These are phyloP conservation scores for Sporothrix globosa DNA, from an alignment of 2,329 filamentous ascomycete species.

Conservation along the genomic window DNA sequence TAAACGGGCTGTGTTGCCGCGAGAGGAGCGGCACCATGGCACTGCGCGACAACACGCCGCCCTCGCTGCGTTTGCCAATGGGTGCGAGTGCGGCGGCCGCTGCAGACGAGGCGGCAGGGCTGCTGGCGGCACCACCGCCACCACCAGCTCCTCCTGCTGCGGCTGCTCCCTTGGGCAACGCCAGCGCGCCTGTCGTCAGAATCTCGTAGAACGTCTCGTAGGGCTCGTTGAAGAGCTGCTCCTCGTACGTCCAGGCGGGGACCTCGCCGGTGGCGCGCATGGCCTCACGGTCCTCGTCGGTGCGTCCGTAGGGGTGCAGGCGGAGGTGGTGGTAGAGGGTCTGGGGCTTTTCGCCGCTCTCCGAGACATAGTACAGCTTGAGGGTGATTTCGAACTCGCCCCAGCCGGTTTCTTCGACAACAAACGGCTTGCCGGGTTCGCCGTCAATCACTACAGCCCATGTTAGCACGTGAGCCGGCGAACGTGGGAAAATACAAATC, in stretches of 20 bases:
- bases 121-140: constrained; percentile 49
- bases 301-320: constrained; percentile 85
- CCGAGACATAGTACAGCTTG: constrained; percentile 88
- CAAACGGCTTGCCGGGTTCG: constrained; percentile 69
- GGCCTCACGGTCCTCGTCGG: constrained; percentile 70
- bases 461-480: neutral
- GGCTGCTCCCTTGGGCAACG: constrained; percentile 52
- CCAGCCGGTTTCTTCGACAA: constrained; percentile 92
- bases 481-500: neutral
- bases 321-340: constrained; percentile 93
- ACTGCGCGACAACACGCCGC: constrained; percentile 65
- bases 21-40: constrained; percentile 74
- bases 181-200: constrained; percentile 72
- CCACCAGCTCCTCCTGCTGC: constrained; percentile 44
- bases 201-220: constrained; percentile 89
- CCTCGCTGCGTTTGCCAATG: constrained; percentile 46
- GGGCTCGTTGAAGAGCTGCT: constrained; percentile 96
- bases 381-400: constrained; percentile 97
- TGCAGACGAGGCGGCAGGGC: constrained; percentile 46
- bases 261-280: constrained; percentile 66
- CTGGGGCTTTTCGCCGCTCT: constrained; percentile 89
- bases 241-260: constrained; percentile 82
- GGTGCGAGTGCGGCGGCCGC: constrained; percentile 46
- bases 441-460: constrained; percentile 64
- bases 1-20: constrained; percentile 71